phyloP scores from a whole-genome alignment of 1,139 yeast genomes.

The Sugiyamaella castrensis region DNA sequence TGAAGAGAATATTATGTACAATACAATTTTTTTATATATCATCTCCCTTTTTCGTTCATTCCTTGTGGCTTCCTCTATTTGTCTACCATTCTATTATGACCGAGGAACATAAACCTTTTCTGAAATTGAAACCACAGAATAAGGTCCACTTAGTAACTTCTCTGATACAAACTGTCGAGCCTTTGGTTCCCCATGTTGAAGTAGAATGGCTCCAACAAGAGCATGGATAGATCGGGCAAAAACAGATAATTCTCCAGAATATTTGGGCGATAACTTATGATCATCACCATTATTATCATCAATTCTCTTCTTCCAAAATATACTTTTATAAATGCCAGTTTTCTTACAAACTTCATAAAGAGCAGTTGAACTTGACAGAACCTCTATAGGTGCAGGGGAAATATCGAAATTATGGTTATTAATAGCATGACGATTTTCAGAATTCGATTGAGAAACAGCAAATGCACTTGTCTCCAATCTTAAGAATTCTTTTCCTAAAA shows the following conservation, averaged over 20 bases:
- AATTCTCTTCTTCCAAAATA: conserved; percentile 62
- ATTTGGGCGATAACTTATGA: conserved; percentile 8
- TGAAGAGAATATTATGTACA: too few species aligned
- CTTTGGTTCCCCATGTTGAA: conserved; percentile 55
- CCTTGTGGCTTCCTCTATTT: too few species aligned
- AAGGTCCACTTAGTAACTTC: conserved; percentile 31
- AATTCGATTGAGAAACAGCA: conserved; percentile 40
- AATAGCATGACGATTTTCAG: conserved; percentile 42
- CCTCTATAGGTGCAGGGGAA: conserved; percentile 30
- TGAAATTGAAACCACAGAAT: conserved; percentile 23
- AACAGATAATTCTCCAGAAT: conserved; percentile 39
- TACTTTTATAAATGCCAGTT: conserved; percentile 40
- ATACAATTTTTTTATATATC: too few species aligned
- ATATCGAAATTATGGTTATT: conserved; percentile 59
- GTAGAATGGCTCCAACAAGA: conserved; percentile 73
- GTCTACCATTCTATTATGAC: not conserved
- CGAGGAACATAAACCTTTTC: conserved; percentile 13
- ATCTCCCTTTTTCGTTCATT: too few species aligned
- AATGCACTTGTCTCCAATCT: conserved; percentile 56
- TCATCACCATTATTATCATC: conserved; percentile 5
- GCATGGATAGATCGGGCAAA: conserved; percentile 72
- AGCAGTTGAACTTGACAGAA: conserved; percentile 33
- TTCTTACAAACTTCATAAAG: conserved; percentile 45
- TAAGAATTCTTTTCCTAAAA: conserved; percentile 73
- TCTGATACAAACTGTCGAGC: conserved; percentile 37